Evolutionary conservation across 805 yeast species (phyloP), one percentile per base, ranked within the genome.

Genomic region (Cyberlindnera maritima): DNA sequence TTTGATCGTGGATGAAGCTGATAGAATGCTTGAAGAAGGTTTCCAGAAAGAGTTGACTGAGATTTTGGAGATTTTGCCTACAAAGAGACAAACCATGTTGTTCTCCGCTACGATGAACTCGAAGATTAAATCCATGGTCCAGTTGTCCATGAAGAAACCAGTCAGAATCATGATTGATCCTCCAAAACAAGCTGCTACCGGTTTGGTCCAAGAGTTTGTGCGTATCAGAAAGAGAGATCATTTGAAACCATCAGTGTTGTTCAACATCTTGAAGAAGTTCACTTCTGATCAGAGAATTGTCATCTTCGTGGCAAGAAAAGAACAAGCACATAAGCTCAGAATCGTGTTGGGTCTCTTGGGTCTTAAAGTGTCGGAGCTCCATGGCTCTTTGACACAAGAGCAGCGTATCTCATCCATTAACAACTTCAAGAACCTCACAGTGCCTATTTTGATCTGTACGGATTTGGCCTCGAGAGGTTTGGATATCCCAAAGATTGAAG

Each of bases 51-150:
- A 94, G 68, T 74, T 94, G 56, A 85, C 89, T 17, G 99, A 94
- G 65, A 92, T 94, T 50, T 77, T 94, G 67, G 77, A 86, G 13
- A 73, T 92, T 45, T 74, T 95, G 54, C 99, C 99, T 25, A 79
- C 83, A 42, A 88, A 88, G 68, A 82, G 98, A 66, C 99, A 94
- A 69, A 92, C 97, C 0, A 70, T 94, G 72, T 71, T 94, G 58
- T 94, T 91, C 60, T 94, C 99, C 31, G 99, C 99, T 39, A 94
- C 99, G 9, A 94, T 94, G 98, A 94, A 90, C 67, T 88, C 96
- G 25, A 85, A 83, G 60, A 90, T 94, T 57, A 89, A 90, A 60
- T 88, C 85, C 53, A 75, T 94, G 62, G 84, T 94, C 50, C 90
- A 90, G 58, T 78, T 95, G 50, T 88, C 97, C 1, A 77, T 94